phyloP scores from a whole-genome alignment of 2,329 filamentous ascomycete species.

The Colletotrichum spinosum region DNA sequence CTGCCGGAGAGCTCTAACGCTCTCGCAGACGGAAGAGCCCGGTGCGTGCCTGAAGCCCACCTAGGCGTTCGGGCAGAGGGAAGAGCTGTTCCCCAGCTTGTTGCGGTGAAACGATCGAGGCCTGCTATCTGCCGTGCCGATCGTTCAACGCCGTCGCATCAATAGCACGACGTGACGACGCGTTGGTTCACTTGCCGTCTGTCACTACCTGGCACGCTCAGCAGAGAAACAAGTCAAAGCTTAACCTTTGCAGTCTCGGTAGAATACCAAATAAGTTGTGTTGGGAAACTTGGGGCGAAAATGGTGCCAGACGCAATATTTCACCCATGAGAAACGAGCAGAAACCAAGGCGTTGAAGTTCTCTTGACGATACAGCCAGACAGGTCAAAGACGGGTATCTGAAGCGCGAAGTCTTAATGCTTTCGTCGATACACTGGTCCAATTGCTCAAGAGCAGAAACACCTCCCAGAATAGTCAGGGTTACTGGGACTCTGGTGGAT shows the following conservation, averaged over 20 bases:
- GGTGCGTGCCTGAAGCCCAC: neutral
- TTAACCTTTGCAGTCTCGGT: slow-evolving; percentile 28
- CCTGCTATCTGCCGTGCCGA: slow-evolving; percentile 27
- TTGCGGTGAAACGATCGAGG: slow-evolving; percentile 20
- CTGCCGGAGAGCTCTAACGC: slow-evolving; percentile 3
- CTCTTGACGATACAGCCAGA: slow-evolving; percentile 2
- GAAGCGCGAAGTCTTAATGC: no score
- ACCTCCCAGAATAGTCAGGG: neutral
- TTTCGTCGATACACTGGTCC: no score
- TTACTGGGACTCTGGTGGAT: neutral
- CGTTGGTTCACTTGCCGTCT: slow-evolving; percentile 4
- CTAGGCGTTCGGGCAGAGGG: slow-evolving; percentile 9
- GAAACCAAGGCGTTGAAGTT: neutral
- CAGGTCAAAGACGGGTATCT: neutral
- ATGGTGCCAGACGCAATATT: slow-evolving; percentile 4
- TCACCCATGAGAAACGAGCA: slow-evolving; percentile 2
- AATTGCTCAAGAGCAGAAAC: no score
- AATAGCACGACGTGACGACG: slow-evolving; percentile 5
- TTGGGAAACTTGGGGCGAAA: slow-evolving; percentile 23
- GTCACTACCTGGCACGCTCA: neutral
- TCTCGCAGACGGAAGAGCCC: slow-evolving; percentile 12
- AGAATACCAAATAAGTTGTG: slow-evolving; percentile 19
- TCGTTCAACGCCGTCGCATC: slow-evolving; percentile 27
- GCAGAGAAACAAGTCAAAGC: slow-evolving; percentile 16
- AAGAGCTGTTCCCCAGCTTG: slow-evolving; percentile 18